These are phyloP conservation scores for Psilocybe sp. DNA, from an alignment of 768 basidiomycete species.

Conservation along the genomic window DNA sequence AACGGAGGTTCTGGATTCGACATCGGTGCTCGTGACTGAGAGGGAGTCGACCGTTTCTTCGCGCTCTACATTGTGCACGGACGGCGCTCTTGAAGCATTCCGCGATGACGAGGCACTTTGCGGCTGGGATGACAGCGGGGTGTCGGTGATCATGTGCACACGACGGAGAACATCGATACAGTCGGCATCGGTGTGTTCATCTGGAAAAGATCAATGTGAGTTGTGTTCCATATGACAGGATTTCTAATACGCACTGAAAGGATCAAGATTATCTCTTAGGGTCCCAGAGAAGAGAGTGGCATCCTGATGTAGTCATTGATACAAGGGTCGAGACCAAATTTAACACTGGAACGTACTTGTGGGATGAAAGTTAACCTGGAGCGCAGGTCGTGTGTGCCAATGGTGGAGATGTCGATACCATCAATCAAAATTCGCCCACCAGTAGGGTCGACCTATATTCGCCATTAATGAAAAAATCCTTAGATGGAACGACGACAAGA, in stretches of 20 bases:
- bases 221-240: neutral
- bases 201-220: slow-evolving; percentile 26
- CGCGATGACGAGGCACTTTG: slow-evolving; percentile 47
- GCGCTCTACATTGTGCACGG: slow-evolving; percentile 35
- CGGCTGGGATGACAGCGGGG: slow-evolving; percentile 44
- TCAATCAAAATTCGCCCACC: slow-evolving; percentile 78
- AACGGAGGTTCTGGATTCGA: slow-evolving; percentile 54
- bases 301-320: slow-evolving; percentile 34
- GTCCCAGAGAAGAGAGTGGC: slow-evolving; percentile 81
- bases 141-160: slow-evolving; percentile 70
- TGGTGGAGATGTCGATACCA: slow-evolving; percentile 83
- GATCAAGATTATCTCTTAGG: slow-evolving; percentile 72
- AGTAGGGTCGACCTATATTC: slow-evolving; percentile 63
- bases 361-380: slow-evolving; percentile 81
- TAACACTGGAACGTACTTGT: slow-evolving; percentile 33
- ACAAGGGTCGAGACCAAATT: neutral
- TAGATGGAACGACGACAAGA: slow-evolving; percentile 7
- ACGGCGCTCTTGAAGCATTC: slow-evolving; percentile 38
- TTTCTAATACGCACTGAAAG: slow-evolving; percentile 46
- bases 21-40: slow-evolving; percentile 47
- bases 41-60: slow-evolving; percentile 38
- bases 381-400: slow-evolving; percentile 83
- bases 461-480: slow-evolving; percentile 1
- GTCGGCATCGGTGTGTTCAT: slow-evolving; percentile 75
- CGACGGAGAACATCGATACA: slow-evolving; percentile 79